phyloP scores from a whole-genome alignment of 768 basidiomycete genomes.

The Tephrocybe sp. region DNA sequence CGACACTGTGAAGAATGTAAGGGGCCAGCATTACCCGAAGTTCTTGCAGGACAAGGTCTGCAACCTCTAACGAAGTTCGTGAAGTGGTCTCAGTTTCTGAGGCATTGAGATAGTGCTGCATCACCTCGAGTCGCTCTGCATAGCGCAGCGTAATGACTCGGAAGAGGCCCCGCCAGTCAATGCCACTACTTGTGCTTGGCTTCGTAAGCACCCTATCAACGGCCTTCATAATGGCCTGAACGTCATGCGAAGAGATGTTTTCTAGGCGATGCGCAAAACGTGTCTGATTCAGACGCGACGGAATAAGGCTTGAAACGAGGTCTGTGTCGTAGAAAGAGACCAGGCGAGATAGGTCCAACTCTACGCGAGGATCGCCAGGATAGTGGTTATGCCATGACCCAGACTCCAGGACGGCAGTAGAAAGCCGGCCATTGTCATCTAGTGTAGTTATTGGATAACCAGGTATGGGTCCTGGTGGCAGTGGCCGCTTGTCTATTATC shows the following conservation, averaged over 20 bases:
- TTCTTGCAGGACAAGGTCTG: not conserved
- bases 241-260: conserved; percentile 24
- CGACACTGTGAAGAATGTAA: conserved; percentile 8
- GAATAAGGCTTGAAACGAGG: conserved; percentile 27
- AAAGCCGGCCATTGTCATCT: not conserved
- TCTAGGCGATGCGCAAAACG: conserved; percentile 24
- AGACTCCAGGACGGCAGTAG: conserved; percentile 15
- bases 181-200: conserved; percentile 19
- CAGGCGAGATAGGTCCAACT: conserved; percentile 30
- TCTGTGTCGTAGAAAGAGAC: conserved; percentile 35
- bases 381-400: conserved; percentile 33
- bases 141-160: conserved; percentile 31
- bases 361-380: conserved; percentile 35
- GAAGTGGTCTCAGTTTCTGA: not conserved
- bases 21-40: not conserved
- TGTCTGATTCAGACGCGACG: conserved; percentile 17
- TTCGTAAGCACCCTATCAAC: conserved; percentile 16
- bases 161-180: conserved; percentile 35
- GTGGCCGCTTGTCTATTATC: not conserved
- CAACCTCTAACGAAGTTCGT: not conserved
- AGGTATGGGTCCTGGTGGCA: not conserved
- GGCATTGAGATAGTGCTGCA: conserved; percentile 18
- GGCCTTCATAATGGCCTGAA: conserved; percentile 9
- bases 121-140: conserved; percentile 30
- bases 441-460: not conserved